Evolutionary conservation across 2,329 filamentous ascomycete species (phyloP).

Genomic region (Pseudohalonectria lignicola): DNA sequence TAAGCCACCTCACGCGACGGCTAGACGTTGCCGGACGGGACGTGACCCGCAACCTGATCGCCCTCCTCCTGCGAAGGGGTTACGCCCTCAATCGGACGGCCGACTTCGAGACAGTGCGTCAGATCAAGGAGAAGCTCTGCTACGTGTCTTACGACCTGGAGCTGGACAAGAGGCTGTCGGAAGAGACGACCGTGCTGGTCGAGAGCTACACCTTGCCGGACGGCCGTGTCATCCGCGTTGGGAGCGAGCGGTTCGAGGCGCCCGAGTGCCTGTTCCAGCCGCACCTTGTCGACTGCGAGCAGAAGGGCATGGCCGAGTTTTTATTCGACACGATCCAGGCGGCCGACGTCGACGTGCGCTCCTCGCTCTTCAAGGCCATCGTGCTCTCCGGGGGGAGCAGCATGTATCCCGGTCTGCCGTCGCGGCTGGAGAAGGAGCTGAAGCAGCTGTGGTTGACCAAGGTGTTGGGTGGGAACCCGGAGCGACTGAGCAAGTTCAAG

Average conservation of each 20-base stretch:
- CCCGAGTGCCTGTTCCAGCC: conserved; percentile 98
- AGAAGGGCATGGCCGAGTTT: conserved; percentile 92
- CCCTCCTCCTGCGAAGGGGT: conserved; percentile 81
- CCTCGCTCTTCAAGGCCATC: conserved; percentile 92
- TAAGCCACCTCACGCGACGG: conserved; percentile 90
- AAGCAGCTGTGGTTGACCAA: conserved; percentile 97
- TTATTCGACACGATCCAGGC: conserved; percentile 98
- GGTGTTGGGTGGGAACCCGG: conserved; percentile 82
- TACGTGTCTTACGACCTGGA: conserved; percentile 98
- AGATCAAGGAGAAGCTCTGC: conserved; percentile 99
- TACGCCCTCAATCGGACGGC: conserved; percentile 97
- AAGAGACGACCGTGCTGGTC: conserved; percentile 94
- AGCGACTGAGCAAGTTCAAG: conserved; percentile 97
- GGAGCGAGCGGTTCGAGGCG: conserved; percentile 94
- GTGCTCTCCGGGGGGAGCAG: conserved; percentile 93
- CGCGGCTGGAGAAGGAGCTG: conserved; percentile 91
- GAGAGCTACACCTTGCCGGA: conserved; percentile 97
- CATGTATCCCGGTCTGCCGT: conserved; percentile 97
- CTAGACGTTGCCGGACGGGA: conserved; percentile 94
- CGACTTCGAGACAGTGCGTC: conserved; percentile 96
- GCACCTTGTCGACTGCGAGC: conserved; percentile 88
- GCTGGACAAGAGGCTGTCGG: conserved; percentile 87
- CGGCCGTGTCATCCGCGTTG: conserved; percentile 89
- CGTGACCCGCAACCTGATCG: conserved; percentile 96
- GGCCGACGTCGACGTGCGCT: conserved; percentile 89